Evolutionary conservation across 208 protist species (phyloP).

Genomic region (Trypanosoma platydactyli): DNA sequence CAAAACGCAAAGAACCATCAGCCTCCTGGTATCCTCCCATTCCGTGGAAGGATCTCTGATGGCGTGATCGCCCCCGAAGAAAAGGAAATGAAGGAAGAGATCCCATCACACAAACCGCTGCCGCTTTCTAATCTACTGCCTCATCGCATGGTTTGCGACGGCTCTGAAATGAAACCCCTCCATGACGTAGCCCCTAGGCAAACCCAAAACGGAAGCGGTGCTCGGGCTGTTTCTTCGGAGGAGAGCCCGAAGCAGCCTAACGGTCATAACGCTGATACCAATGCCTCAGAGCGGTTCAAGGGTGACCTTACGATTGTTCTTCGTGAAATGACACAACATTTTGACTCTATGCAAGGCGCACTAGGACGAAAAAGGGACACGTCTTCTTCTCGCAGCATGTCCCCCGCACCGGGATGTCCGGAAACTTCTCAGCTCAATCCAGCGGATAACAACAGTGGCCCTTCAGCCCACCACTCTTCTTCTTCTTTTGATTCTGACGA

Average conservation of each 20-base stretch:
- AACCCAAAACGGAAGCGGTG: too few species aligned
- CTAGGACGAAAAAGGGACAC: neutral
- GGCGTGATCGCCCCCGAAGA: neutral
- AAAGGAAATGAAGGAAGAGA: neutral
- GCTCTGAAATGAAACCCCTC: neutral
- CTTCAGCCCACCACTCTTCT: constrained; percentile 23
- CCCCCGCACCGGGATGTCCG: neutral
- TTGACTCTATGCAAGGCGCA: constrained; percentile 14
- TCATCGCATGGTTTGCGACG: neutral
- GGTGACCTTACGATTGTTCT: constrained; percentile 36
- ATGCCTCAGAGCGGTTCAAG: neutral
- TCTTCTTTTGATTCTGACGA: neutral
- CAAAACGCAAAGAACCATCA: constrained; percentile 17
- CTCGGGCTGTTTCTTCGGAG: too few species aligned
- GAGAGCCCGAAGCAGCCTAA: neutral
- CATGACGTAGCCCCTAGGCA: neutral
- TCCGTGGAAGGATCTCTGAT: neutral
- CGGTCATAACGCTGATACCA: neutral
- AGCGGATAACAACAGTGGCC: neutral
- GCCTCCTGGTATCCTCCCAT: neutral
- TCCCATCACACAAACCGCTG: neutral
- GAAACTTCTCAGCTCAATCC: neutral
- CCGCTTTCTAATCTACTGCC: neutral
- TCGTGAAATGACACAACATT: constrained; percentile 41
- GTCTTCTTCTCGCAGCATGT: neutral